phyloP scores from a whole-genome alignment of 495 filamentous ascomycete species.

The Hyphodiscus hymeniophilus region DNA sequence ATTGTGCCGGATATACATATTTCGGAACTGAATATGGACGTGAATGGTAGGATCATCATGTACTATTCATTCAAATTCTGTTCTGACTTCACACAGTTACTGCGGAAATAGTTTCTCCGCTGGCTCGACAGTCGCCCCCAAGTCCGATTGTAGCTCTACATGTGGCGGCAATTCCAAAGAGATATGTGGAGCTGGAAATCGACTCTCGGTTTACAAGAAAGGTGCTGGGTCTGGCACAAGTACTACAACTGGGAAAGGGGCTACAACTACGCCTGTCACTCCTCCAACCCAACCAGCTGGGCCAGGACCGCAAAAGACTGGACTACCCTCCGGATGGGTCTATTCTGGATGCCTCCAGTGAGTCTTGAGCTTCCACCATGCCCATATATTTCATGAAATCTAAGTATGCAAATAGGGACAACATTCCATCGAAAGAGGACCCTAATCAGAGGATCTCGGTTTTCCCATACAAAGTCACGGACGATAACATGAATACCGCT shows the following conservation, averaged over 20 bases:
- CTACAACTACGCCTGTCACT: no score
- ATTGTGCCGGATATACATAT: slow-evolving; percentile 37
- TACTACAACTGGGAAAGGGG: no score
- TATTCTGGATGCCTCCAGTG: no score
- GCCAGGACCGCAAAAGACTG: no score
- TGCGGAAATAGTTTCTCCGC: slow-evolving; percentile 24
- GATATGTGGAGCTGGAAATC: slow-evolving; percentile 30
- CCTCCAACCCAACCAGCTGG: no score
- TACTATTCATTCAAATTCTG: no score
- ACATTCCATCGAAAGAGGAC: slow-evolving; percentile 1
- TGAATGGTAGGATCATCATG: slow-evolving; percentile 29
- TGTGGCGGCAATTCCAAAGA: slow-evolving; percentile 23
- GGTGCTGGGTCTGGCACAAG: no score
- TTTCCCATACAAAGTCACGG: slow-evolving; percentile 21
- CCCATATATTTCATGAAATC: no score
- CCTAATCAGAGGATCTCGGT: neutral
- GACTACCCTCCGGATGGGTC: no score
- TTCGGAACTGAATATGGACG: slow-evolving; percentile 42
- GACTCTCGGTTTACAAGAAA: slow-evolving; percentile 30
- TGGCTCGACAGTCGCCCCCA: slow-evolving; percentile 4
- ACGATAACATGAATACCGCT: slow-evolving; percentile 26
- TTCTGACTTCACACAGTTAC: no score
- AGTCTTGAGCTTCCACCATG: no score
- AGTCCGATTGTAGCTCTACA: slow-evolving; percentile 24
- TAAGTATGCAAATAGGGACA: no score